Evolutionary conservation across 106 monocot species (phyloP), one percentile per base, ranked within the genome.

Genomic region (Dendrobium catenatum): DNA sequence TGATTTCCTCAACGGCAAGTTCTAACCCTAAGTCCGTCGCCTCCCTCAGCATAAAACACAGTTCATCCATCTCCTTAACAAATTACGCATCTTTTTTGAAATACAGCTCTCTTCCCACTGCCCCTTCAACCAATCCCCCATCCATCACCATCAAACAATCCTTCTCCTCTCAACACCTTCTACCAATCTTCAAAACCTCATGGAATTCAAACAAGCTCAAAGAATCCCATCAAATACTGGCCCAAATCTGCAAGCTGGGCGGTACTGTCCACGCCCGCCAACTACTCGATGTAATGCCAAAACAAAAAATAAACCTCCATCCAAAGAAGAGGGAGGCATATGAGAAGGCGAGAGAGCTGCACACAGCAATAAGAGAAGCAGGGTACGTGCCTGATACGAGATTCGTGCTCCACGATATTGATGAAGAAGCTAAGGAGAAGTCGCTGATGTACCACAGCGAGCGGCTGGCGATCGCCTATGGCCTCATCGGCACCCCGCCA

Each of bases 341-440:
- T 66, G 89, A 88, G 81, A 95, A 91, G 82, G 89, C 86, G 49
- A 85, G 88, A 61, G 82, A 93, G 80, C 68, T 95, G 79, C 89
- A 95, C 75, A 76, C 40, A 77, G 78, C 83, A 80, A 89, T 95
- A 76, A 81, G 93, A 75, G 83, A 76, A 26, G 89, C 83, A 13
- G 95, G 95, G 10, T 92, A 91, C 73, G 87, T 87, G 83, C 91
- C 91, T 15, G 87, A 91, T 54, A 91, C 91, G n/a, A 80, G 68
- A 20, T 85, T 78, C 68, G 92, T 90, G 77, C 79, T 89, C 48
- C 89, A 82, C 41, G 89, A 86, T 72, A 83, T 89, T 42, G 89
- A 87, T 15, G 87, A 87, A 82, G 88, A 76, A 80, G 80, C 84
- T 10, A 85, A 88, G 75, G 81, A 68, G 76, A 59, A 77, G 66